Conservation (phyloP, 331 rosid genomes). For the Pyracantha coccinea region DNA sequence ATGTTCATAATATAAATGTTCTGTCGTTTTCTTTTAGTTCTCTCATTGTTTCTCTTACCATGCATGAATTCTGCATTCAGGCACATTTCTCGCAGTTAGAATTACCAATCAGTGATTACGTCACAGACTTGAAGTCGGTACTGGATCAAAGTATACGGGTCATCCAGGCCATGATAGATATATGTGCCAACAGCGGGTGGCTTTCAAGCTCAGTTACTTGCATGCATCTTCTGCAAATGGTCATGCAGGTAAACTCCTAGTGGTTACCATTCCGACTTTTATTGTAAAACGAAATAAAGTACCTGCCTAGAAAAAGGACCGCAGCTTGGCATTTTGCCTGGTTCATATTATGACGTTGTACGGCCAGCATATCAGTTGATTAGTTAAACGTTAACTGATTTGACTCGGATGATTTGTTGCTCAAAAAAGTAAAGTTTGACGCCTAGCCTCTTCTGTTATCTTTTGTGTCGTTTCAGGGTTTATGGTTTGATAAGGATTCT, state of each 20-base stretch:
- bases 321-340: not conserved
- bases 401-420: not conserved
- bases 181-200: constrained; percentile 97
- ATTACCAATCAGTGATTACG: constrained; percentile 84
- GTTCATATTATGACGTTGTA: not conserved
- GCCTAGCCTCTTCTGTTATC: not conserved
- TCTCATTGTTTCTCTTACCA: constrained; percentile 3
- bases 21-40: not conserved
- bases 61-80: constrained; percentile 28
- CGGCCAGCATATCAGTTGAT: not conserved
- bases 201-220: constrained; percentile 80
- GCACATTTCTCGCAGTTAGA: constrained; percentile 94
- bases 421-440: not conserved
- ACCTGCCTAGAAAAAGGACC: not conserved
- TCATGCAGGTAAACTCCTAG: constrained; percentile 69
- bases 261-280: not conserved
- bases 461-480: constrained; percentile 50
- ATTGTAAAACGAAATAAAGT: not conserved
- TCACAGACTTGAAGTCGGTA: constrained; percentile 90
- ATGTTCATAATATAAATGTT: constrained; percentile 1
- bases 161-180: constrained; percentile 98
- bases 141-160: constrained; percentile 94
- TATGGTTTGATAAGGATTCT: constrained; percentile 80
- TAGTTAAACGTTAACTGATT: not conserved
- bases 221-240: constrained; percentile 97